Evolutionary conservation across 2,329 filamentous ascomycete species (phyloP).

Genomic region (Fusarium beomiforme): DNA sequence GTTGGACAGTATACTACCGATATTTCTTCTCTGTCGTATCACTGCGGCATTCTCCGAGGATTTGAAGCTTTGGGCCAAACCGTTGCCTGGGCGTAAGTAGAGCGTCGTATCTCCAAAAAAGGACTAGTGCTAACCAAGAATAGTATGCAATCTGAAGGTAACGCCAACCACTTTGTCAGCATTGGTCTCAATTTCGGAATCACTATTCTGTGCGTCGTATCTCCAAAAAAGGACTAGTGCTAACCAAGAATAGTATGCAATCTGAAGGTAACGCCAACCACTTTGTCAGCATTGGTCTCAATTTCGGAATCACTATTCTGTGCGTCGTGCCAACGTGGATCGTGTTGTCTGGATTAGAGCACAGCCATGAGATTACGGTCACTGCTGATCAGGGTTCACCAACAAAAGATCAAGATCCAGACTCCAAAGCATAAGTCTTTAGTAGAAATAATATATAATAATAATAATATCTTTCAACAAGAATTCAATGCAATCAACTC

Average conservation of each 20-base stretch:
- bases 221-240: background rate
- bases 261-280: slow-evolving; percentile 23
- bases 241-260: slow-evolving; percentile 2
- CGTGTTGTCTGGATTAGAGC: slow-evolving; percentile 6
- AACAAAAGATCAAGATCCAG: background rate
- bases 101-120: fast-evolving
- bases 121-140: background rate
- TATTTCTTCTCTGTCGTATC: slow-evolving; percentile 4
- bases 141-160: slow-evolving; percentile 19
- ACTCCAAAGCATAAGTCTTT: background rate
- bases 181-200: slow-evolving; percentile 19
- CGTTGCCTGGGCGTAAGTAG: slow-evolving; percentile 20
- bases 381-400: background rate
- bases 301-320: slow-evolving; percentile 14
- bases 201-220: slow-evolving; percentile 4
- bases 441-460: background rate
- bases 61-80: slow-evolving; percentile 17
- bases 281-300: slow-evolving; percentile 15
- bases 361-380: slow-evolving; percentile 15
- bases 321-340: slow-evolving; percentile 15
- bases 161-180: slow-evolving; percentile 21
- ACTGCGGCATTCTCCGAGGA: slow-evolving; percentile 17
- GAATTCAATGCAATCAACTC: fast-evolving
- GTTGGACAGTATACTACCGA: slow-evolving; percentile 16
- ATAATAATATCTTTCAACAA: slow-evolving; percentile 18